Evolutionary conservation across 1,139 yeast species (phyloP).

Genomic region (Candida tropicalis): DNA sequence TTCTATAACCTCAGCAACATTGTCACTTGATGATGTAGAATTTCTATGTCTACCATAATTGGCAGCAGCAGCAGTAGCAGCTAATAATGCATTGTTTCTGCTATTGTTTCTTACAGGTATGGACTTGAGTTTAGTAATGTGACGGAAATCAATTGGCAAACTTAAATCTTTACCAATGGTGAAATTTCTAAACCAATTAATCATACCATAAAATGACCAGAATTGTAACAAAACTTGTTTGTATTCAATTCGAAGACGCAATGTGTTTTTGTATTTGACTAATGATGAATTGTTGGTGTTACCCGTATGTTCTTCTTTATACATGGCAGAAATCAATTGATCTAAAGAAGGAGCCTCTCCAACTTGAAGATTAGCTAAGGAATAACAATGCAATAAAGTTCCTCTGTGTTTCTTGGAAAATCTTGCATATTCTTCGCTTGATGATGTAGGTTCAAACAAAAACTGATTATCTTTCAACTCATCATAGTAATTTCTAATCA

Average conservation of each 20-base stretch:
- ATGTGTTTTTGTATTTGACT: slow-evolving; percentile 37
- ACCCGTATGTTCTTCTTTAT: slow-evolving; percentile 26
- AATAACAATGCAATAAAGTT: slow-evolving; percentile 27
- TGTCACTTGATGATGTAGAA: background rate
- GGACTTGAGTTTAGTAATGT: slow-evolving; percentile 31
- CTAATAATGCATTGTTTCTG: slow-evolving; percentile 29
- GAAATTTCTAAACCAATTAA: slow-evolving; percentile 42
- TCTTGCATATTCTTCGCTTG: slow-evolving; percentile 17
- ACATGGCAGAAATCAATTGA: slow-evolving; percentile 30
- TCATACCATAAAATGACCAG: slow-evolving; percentile 46
- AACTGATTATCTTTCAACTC: slow-evolving; percentile 31
- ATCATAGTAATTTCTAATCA: slow-evolving; percentile 23
- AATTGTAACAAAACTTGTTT: slow-evolving; percentile 45
- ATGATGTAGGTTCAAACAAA: slow-evolving; percentile 40
- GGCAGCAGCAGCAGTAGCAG: slow-evolving; percentile 32
- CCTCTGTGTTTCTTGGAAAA: slow-evolving; percentile 28
- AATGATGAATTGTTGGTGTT: slow-evolving; percentile 25
- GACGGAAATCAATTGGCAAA: slow-evolving; percentile 34
- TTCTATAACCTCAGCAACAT: background rate
- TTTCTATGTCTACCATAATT: slow-evolving; percentile 14
- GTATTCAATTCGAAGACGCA: slow-evolving; percentile 44
- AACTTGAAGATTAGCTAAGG: slow-evolving; percentile 33
- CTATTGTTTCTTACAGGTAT: slow-evolving; percentile 31
- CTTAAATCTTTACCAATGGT: slow-evolving; percentile 41
- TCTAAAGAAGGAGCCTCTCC: slow-evolving; percentile 45